Evolutionary conservation across 139 green algal species (phyloP), one percentile per base, ranked within the genome.

Genomic region (Pseudopediastrum boryanum): DNA sequence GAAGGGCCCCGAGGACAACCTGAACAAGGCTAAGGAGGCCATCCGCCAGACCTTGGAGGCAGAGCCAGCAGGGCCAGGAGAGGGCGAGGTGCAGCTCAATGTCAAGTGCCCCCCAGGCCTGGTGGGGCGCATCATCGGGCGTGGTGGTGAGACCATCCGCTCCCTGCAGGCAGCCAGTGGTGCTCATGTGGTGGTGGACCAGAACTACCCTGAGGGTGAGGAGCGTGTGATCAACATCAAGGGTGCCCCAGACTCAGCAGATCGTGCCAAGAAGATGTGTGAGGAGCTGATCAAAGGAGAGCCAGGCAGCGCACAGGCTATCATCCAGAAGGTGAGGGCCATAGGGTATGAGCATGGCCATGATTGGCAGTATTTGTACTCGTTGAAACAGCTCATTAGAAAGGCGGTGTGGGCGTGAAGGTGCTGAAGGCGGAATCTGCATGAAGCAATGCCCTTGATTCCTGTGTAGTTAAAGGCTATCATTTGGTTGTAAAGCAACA

Each of bases 71-170:
- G 61, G n/a, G 23, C 42, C 46, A 38, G 71, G 43, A 21, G 42
- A 41, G 25, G 51, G 71, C n/a, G 77, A 67, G 31, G 75, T 65
- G 41, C 59, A 78, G 27, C 5, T 61, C 4, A 71, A 77, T 6
- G 39, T 97, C 16, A 84, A 92, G 6, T 98, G 94, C 84, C 94
- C 94, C 0, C 81, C 77, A 0, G 85, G 83, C 51, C 89, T 97
- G 51, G 96, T 99, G 23, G 96, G 96, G 25, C 84, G 96, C 64
- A 93, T 99, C 59, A 99, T 99, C 67, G 96, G 96, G 4, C 85
- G 94, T 5, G 94, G 92, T 6, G 96, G 96, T 2, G 95, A 99
- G 87, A 99, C 96, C n/a, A 99, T 99, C 86, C 89, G 96, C 54
- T 76, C 71, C 23, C 87, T 99, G 86, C 96, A 99, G 90, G 86